Percentiles rank a stretch among this genome's conserved stretches.
Conservation (phyloP, 176 grass and related monocot genomes). For the Bonia amplexicaulis region DNA sequence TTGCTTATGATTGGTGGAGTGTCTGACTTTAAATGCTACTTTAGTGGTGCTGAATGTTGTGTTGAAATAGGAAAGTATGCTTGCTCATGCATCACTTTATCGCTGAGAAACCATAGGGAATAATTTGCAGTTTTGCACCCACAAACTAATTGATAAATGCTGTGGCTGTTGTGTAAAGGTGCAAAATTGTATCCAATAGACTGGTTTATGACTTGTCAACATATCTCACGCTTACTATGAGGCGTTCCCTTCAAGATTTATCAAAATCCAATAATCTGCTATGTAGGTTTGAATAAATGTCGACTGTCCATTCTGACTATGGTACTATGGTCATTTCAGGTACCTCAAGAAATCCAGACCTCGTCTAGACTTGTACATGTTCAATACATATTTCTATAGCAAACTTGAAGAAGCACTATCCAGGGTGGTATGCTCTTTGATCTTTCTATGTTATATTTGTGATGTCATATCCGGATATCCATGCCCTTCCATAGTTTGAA, state of each 20-base stretch:
- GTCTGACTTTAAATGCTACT: background rate
- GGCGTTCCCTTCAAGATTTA: background rate
- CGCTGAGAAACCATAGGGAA: background rate
- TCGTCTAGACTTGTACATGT: constrained; percentile 44
- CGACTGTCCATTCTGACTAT: constrained; percentile 19
- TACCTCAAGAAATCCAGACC: constrained; percentile 51
- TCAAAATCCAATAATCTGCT: constrained; percentile 6
- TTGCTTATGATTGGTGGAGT: background rate
- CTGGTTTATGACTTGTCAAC: constrained; percentile 4
- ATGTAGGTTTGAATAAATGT: constrained; percentile 19
- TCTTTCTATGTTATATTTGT: background rate
- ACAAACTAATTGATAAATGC: background rate
- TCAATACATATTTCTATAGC: constrained; percentile 74
- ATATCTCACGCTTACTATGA: background rate
- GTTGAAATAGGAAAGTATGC: background rate
- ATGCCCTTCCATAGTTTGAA: background rate
- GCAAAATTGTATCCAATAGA: background rate
- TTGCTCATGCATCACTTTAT: background rate
- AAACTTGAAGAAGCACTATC: constrained; percentile 62
- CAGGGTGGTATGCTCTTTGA: constrained; percentile 27
- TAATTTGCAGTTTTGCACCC: constrained; percentile 16
- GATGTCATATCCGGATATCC: background rate
- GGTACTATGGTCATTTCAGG: constrained; percentile 35
- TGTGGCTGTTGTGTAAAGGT: background rate
- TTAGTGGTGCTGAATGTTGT: background rate